Evolutionary conservation across 140 eudicot species (phyloP), one percentile per base, ranked within the genome.

Genomic region (Oenanthe javanica): DNA sequence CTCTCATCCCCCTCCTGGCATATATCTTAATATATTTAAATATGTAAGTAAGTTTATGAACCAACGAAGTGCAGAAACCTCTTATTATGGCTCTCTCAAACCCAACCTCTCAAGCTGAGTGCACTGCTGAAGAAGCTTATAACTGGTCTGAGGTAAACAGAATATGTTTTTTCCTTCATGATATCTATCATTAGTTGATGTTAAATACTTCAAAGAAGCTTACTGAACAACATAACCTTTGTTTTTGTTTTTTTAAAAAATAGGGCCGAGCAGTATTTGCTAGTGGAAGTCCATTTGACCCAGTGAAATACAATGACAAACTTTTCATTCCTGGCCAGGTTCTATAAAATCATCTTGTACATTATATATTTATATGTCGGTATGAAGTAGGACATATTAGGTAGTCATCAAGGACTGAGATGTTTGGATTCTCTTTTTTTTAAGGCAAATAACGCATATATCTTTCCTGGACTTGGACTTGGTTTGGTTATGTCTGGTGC

Each of bases 81-180:
- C 92, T 93, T 70, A 93, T 93, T 69, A 86, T 93, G 98, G 98
- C 98, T 61, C 91, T 93, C 42, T 93, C 98, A 52, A 93, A 93
- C 64, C 98, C 98, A 52, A 93, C 98, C 78, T 86, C 98, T 67
- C 98, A 93, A 91, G 87, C 98, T 10, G 98, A 93, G 85, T 93
- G 97, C 89, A 93, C 97, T 67, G 97, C 98, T 49, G 96, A 93
- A 83, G 93, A 93, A 88, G 98, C 98, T 64, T 93, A 93, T 89
- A 89, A 90, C 21, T 93, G 98, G 98, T 88, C 88, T 54, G 84
- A 93, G 97, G 98, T 93, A 82, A 81, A 78, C 64, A 12, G 25
- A 2, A 14, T 3, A 14, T 54, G 27, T 6, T 36, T 6, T 3
- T n/a, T n/a, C 18, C 42, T 14, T 46, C 45, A 18, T 63, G 70